These are phyloP conservation scores for Salpingoeca rosetta DNA, from an alignment of 78 protist genomes.

Conservation along the genomic window DNA sequence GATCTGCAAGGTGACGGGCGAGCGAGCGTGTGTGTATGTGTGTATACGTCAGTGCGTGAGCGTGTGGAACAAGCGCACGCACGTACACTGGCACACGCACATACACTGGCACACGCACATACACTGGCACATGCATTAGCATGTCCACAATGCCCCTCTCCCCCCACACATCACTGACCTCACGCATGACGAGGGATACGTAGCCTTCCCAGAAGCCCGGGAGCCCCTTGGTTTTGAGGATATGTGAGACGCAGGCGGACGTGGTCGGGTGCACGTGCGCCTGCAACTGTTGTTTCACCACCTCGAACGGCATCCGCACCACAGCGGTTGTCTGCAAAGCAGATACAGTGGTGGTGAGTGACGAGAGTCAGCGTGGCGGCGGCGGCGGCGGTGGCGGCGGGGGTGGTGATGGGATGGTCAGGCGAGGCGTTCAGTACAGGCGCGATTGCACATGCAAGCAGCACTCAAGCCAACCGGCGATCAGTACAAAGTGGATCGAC, in stretches of 20 bases:
- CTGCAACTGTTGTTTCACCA: slow-evolving; percentile 51
- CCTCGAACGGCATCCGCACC: slow-evolving; percentile 56
- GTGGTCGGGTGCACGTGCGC: not conserved
- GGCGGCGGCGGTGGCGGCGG: too few relatives aligned
- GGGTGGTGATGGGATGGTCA: too few relatives aligned
- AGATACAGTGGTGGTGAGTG: not conserved
- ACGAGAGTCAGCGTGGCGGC: not conserved
- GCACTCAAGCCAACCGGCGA: slow-evolving; percentile 9
- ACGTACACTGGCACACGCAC: too few relatives aligned
- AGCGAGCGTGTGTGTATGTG: too few relatives aligned
- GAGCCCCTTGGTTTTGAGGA: not conserved
- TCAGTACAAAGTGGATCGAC: not conserved
- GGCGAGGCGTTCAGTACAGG: not conserved
- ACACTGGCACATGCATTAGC: too few relatives aligned
- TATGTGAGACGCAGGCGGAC: not conserved
- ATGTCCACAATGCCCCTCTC: not conserved
- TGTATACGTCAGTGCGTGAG: slow-evolving; percentile 39
- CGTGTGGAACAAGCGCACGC: too few relatives aligned
- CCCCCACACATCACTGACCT: too few relatives aligned
- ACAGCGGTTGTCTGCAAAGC: slow-evolving; percentile 28
- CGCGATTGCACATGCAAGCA: slow-evolving; percentile 35
- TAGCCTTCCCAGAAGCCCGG: slow-evolving; percentile 24
- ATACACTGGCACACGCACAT: too few relatives aligned
- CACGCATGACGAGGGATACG: slow-evolving; percentile 22
- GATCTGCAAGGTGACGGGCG: too few relatives aligned